phyloP scores from a whole-genome alignment of 78 protist genomes.

The Guillardia theta region DNA sequence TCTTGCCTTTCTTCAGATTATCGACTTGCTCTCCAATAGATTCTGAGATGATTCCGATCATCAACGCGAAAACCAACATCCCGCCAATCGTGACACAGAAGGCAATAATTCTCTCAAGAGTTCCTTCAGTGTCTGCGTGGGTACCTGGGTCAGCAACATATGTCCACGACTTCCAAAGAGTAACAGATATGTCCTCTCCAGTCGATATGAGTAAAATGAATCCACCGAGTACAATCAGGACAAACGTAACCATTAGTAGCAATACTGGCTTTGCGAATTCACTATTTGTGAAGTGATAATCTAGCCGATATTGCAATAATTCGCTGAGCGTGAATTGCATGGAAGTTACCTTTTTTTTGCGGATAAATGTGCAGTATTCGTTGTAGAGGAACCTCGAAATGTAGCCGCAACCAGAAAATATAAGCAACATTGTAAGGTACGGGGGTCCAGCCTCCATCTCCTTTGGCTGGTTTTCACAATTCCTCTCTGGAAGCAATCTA shows the following conservation, averaged over 20 bases:
- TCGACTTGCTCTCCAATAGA: slow-evolving; percentile 28
- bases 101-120: slow-evolving; percentile 15
- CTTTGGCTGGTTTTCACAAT: neutral
- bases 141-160: slow-evolving; percentile 41
- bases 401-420: neutral
- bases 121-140: neutral
- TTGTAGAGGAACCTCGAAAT: neutral
- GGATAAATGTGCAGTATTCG: neutral
- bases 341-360: neutral
- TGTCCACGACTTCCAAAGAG: slow-evolving; percentile 58
- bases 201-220: neutral
- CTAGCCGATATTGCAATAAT: slow-evolving; percentile 9
- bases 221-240: neutral
- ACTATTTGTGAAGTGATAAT: neutral
- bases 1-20: slow-evolving; percentile 12
- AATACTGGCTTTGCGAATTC: neutral
- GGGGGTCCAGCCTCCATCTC: neutral
- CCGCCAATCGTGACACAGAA: slow-evolving; percentile 54
- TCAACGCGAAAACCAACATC: slow-evolving; percentile 62
- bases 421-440: neutral
- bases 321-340: neutral
- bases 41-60: slow-evolving; percentile 54
- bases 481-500: neutral
- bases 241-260: neutral
- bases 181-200: neutral